These are phyloP conservation scores for Pseudogymnoascus sp. DNA, from an alignment of 2,329 filamentous ascomycete species.

Conservation along the genomic window DNA sequence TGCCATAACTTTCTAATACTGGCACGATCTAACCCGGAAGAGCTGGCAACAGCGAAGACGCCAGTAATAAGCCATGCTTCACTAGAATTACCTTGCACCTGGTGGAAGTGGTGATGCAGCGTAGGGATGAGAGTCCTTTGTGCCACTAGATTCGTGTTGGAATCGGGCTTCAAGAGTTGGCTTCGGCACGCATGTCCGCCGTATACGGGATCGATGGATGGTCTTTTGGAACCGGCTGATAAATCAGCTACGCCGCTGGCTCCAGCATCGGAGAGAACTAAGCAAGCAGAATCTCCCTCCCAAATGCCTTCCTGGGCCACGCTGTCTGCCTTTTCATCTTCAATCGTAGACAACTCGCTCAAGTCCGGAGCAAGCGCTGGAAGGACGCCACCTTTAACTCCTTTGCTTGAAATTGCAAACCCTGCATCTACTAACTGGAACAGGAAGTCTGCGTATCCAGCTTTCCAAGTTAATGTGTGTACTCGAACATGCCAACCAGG, in stretches of 20 bases:
- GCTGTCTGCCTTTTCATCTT: not conserved
- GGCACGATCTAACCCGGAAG: not conserved
- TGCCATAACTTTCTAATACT: not conserved
- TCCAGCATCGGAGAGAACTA: slow-evolving; percentile 17
- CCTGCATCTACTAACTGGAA: slow-evolving; percentile 22
- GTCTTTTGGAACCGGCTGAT: not conserved
- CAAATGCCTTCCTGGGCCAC: not conserved
- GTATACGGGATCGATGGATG: not conserved
- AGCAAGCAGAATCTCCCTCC: not conserved
- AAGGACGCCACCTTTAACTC: slow-evolving; percentile 7
- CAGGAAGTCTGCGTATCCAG: not conserved
- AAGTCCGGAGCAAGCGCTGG: slow-evolving; percentile 2
- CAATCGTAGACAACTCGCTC: not conserved
- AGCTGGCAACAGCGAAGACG: not conserved
- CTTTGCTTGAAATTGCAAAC: slow-evolving; percentile 20
- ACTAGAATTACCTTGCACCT: not conserved
- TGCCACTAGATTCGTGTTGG: slow-evolving; percentile 28
- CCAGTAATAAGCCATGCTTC: not conserved
- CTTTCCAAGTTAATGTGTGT: slow-evolving; percentile 26
- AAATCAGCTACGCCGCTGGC: slow-evolving; percentile 12
- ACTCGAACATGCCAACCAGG: slow-evolving; percentile 35
- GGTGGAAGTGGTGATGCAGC: not conserved
- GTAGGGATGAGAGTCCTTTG: slow-evolving; percentile 26
- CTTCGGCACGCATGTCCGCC: not conserved
- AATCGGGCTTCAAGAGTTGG: slow-evolving; percentile 23